Evolutionary conservation across 495 filamentous ascomycete species (phyloP), one percentile per base, ranked within the genome.

Genomic region (Lasiosphaeriaceae sp.): DNA sequence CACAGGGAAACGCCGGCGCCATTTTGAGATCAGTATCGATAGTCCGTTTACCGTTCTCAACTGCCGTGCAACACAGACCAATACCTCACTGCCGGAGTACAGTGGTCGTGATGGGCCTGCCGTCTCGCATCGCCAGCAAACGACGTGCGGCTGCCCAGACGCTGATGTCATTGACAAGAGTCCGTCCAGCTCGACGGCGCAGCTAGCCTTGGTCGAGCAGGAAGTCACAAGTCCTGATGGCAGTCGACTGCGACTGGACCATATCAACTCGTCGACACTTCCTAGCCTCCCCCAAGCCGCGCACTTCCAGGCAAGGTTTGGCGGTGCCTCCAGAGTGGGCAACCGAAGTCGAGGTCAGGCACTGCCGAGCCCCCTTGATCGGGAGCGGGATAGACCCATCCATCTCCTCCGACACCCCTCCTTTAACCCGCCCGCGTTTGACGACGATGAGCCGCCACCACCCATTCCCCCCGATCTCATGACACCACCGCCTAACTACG

Each of bases 1-100:
- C 0, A 75, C 77, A 5, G 78, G 80, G n/a, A 79, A 76, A 61
- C 94, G 92, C 52, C 84, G 94, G 47, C 83, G 94, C 22, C 95
- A 97, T 68, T 98, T 97, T 57, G 94, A 98, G 69, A 98, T 98
- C 60, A 97, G 94, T 56, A 98, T 98, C 61, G 94, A 98, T 74
- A 96, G 91, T 14, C 94, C 94, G 9, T 95, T 97, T 68, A 92
- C 96, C 59, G 88, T 97, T 37, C 88, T 98, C 21, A 93, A 91
- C 58, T 98, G 94, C 73, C 90, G 85, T 48, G 94, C 95, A 9
- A 94, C 92, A 1, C 87, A 92, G 67, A 90, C 90, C 21, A 97
- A 97, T 71, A 94, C 89, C 19, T 83, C 85, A 24, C 83, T 98
- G 14, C 94, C 94, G 1, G 88, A 89, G 19, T 98, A 98, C 64